These are phyloP conservation scores for Nemania bipapillata DNA, from an alignment of 2,329 filamentous ascomycete species.

Conservation along the genomic window DNA sequence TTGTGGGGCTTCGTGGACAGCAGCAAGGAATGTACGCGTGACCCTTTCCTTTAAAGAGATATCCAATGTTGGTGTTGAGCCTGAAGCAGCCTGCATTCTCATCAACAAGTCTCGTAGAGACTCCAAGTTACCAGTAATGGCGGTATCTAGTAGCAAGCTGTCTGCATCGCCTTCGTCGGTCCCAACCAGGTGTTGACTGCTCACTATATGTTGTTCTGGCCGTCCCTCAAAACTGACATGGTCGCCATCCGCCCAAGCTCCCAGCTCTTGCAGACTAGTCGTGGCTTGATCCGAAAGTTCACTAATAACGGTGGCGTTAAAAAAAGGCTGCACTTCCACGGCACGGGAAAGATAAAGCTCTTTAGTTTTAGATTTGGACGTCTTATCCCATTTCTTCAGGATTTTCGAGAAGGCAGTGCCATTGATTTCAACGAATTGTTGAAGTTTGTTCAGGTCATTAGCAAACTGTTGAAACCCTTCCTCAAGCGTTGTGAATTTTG, in stretches of 20 bases:
- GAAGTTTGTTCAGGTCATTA: constrained; percentile 94
- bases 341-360: constrained; percentile 95
- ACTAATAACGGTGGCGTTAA: constrained; percentile 96
- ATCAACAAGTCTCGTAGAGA: constrained; percentile 82
- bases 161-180: constrained; percentile 92
- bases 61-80: constrained; percentile 62
- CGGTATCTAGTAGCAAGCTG: constrained; percentile 85
- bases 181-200: constrained; percentile 72
- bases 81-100: constrained; percentile 69
- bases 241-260: constrained; percentile 96
- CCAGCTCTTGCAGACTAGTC: constrained; percentile 92
- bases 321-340: constrained; percentile 97
- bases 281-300: constrained; percentile 96
- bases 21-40: constrained; percentile 88
- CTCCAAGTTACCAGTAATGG: constrained; percentile 81
- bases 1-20: constrained; percentile 84
- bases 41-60: constrained; percentile 75
- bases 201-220: constrained; percentile 72
- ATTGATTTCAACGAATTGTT: constrained; percentile 98
- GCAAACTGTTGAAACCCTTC: constrained; percentile 98
- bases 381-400: constrained; percentile 99
- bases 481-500: constrained; percentile 92
- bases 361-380: constrained; percentile 97
- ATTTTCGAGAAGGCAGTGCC: constrained; percentile 98
- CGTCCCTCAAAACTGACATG: constrained; percentile 80